Conservation (phyloP, 139 green algal genomes). For the Coccomyxa sp. region DNA sequence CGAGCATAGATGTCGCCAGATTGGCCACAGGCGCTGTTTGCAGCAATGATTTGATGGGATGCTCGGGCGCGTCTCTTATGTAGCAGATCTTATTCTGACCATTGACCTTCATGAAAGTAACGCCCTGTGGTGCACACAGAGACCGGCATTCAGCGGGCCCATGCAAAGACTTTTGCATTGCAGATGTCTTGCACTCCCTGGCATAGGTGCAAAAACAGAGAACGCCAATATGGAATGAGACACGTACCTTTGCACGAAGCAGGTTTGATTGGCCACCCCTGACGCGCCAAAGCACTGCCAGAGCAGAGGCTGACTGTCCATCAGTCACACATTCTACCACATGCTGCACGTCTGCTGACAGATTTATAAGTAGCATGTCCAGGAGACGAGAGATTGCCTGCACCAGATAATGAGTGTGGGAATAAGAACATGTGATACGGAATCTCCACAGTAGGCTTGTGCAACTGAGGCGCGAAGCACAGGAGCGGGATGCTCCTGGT, state of each 20-base stretch:
- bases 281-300: background rate
- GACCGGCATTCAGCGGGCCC: background rate
- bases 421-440: background rate
- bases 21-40: background rate
- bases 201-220: background rate
- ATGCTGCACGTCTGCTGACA: no score
- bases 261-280: no score
- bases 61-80: background rate
- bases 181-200: no score
- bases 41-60: background rate
- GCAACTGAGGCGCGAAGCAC: background rate
- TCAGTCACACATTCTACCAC: no score
- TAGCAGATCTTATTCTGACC: background rate
- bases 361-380: no score
- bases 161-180: background rate
- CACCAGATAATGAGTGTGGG: background rate
- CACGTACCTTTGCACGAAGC: background rate
- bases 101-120: background rate
- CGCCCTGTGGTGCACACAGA: background rate
- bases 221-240: background rate
- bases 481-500: background rate
- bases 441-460: background rate
- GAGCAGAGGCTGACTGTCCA: background rate
- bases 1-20: background rate
- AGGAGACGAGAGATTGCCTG: background rate